Evolutionary conservation across 116 monocot genomes (phyloP).

Genomic region (Zostera marina): DNA sequence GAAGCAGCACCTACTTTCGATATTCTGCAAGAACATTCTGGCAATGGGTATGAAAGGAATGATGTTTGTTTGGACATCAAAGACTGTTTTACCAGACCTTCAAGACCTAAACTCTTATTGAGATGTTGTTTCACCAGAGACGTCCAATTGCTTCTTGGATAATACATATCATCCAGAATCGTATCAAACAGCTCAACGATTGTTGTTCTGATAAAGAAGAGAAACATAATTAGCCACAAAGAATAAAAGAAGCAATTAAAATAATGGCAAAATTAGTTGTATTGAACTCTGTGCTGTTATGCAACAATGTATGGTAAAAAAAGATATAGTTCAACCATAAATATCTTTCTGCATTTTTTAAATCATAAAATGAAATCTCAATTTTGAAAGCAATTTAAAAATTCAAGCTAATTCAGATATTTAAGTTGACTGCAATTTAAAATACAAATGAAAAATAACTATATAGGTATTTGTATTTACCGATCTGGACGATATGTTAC

Average conservation of each 20-base stretch:
- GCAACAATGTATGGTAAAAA: no score
- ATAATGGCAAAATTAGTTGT: no score
- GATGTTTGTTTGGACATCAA: conserved; percentile 29
- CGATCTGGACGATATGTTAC: conserved; percentile 47
- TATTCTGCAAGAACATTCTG: conserved; percentile 65
- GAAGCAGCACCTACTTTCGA: no score
- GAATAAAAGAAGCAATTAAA: no score
- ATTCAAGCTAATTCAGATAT: not conserved
- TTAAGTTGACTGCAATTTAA: no score
- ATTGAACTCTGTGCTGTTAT: no score
- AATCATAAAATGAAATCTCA: not conserved
- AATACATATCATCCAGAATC: conserved; percentile 39
- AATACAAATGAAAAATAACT: not conserved
- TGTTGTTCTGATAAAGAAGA: conserved; percentile 25
- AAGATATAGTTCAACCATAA: no score
- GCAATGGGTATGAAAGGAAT: conserved; percentile 76
- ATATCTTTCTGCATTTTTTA: no score
- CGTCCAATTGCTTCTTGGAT: conserved; percentile 69
- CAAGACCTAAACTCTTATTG: conserved; percentile 33
- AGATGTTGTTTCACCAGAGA: conserved; percentile 30
- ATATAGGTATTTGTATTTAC: conserved; percentile 10
- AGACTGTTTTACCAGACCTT: conserved; percentile 32
- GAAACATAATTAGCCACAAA: not conserved
- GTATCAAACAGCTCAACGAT: conserved; percentile 35
- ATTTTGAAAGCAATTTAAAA: no score